Conservation (phyloP, 192 early-diverging fungal genomes). For the Coemansia sp. region DNA sequence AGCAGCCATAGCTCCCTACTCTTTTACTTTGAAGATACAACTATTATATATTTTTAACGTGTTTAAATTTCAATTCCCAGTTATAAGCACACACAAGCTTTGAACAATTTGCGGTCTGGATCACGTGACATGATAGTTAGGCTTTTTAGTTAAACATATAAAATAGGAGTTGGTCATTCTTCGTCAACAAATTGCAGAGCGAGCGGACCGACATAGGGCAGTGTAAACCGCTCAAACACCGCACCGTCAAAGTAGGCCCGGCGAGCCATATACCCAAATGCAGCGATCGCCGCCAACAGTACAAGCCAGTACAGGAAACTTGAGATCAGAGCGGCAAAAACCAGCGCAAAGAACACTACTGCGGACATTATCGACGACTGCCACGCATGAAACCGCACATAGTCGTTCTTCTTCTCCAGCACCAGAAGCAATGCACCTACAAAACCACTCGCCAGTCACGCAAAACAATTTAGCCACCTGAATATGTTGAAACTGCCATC, state of each 20-base stretch:
- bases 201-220: slow-evolving; percentile 67
- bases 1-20: not conserved
- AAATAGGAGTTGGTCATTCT: slow-evolving; percentile 47
- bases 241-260: slow-evolving; percentile 70
- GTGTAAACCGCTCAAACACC: slow-evolving; percentile 66
- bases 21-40: too few species aligned
- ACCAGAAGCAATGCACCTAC: slow-evolving; percentile 70
- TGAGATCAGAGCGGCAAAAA: slow-evolving; percentile 43
- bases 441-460: slow-evolving; percentile 57
- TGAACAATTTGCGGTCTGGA: too few species aligned
- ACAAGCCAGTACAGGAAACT: slow-evolving; percentile 43
- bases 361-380: slow-evolving; percentile 51
- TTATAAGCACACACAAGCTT: too few species aligned
- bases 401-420: slow-evolving; percentile 72
- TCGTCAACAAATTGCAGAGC: slow-evolving; percentile 68
- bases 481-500: not conserved
- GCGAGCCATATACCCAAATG: slow-evolving; percentile 49
- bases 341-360: slow-evolving; percentile 21
- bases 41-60: too few species aligned
- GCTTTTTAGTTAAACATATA: not conserved
- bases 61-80: not conserved
- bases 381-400: slow-evolving; percentile 58
- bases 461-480: slow-evolving; percentile 1
- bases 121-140: too few species aligned
- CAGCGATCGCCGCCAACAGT: slow-evolving; percentile 15